Evolutionary conservation across 768 basidiomycete genomes (phyloP).

Genomic region (Pleurotus tuber-regium): DNA sequence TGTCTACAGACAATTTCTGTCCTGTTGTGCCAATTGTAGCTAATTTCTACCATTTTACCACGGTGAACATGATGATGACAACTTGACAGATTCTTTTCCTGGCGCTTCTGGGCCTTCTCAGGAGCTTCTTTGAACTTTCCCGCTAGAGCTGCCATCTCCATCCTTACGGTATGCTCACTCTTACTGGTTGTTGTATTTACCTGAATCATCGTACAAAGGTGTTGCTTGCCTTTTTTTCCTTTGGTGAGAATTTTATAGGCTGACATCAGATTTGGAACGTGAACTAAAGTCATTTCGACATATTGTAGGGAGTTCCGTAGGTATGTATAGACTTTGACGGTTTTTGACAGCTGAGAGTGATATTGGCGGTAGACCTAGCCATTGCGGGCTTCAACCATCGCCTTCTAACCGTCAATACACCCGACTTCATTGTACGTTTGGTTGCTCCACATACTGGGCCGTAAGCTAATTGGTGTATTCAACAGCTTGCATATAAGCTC

Average conservation of each 20-base stretch:
- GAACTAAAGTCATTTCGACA: not conserved
- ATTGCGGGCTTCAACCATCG: constrained; percentile 4
- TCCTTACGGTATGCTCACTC: not conserved
- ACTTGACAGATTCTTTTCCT: constrained; percentile 6
- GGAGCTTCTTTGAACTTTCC: not conserved
- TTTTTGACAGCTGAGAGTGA: not conserved
- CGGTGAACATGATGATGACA: not conserved
- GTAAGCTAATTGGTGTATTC: too few species aligned
- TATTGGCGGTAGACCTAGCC: not conserved
- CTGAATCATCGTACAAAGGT: not conserved
- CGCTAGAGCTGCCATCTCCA: not conserved
- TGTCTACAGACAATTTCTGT: not conserved
- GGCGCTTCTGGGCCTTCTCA: constrained; percentile 7
- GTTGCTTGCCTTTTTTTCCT: not conserved
- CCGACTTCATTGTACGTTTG: not conserved
- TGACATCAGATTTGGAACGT: not conserved
- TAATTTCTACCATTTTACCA: not conserved
- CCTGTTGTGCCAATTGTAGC: not conserved
- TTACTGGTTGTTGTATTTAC: not conserved
- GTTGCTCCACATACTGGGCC: not conserved
- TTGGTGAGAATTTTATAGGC: not conserved
- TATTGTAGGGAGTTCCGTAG: constrained; percentile 1
- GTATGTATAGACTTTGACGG: not conserved
- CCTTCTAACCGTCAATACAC: not conserved
- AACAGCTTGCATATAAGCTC: constrained; percentile 4